Evolutionary conservation across 2,329 filamentous ascomycete genomes (phyloP).

Genomic region (Colletotrichum paranaense): DNA sequence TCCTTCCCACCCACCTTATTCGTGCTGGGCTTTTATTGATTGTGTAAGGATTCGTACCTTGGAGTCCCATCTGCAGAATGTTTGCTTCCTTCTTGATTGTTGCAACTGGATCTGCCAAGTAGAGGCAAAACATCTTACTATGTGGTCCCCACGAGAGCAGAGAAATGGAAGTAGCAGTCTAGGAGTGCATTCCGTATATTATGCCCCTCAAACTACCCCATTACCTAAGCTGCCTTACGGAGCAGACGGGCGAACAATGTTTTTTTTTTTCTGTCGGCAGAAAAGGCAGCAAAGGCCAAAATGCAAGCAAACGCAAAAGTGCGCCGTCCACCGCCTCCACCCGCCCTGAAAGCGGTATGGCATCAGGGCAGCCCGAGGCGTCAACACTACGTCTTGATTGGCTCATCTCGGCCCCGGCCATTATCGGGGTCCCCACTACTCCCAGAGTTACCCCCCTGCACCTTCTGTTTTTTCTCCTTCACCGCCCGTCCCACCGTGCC

Average conservation of each 20-base stretch:
- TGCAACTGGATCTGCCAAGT: neutral
- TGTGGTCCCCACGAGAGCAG: neutral
- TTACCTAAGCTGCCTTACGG: neutral
- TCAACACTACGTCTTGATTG: neutral
- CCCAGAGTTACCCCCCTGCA: neutral
- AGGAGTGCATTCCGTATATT: neutral
- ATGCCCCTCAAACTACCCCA: neutral
- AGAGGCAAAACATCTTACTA: neutral
- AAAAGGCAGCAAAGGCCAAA: neutral
- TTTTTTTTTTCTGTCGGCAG: slow-evolving; percentile 23
- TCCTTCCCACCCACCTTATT: neutral
- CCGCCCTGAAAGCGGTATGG: slow-evolving; percentile 32
- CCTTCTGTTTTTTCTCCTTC: neutral
- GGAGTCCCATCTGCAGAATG: neutral
- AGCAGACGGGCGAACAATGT: neutral
- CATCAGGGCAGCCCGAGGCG: slow-evolving; percentile 29
- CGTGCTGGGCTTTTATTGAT: neutral
- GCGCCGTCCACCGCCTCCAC: slow-evolving; percentile 28
- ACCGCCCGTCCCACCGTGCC: neutral
- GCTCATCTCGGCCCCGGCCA: neutral
- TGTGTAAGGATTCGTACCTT: too few relatives aligned
- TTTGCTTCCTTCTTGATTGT: neutral
- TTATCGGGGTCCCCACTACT: neutral
- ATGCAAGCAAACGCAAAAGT: slow-evolving; percentile 25
- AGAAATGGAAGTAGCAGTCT: neutral